Conservation (phyloP, 495 filamentous ascomycete genomes). For the Penicillium robsamsonii region DNA sequence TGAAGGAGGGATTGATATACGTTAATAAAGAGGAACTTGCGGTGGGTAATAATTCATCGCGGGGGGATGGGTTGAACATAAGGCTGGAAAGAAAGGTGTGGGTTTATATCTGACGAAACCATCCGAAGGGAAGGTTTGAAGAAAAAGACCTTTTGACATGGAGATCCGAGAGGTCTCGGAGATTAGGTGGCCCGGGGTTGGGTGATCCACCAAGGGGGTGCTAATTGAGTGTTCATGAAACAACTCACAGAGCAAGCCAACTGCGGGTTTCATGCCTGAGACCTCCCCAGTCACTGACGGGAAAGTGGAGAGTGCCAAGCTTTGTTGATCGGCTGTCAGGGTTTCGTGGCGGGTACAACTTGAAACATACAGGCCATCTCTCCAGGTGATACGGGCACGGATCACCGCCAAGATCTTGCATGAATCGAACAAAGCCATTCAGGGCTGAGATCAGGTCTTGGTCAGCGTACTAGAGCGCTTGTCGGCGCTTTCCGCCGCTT, state of each 20-base stretch:
- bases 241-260: not conserved
- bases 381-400: conserved; percentile 8
- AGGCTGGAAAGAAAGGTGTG: not conserved
- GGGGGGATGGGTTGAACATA: not conserved
- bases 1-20: not conserved
- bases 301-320: conserved; percentile 1
- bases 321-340: not conserved
- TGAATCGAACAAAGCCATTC: conserved; percentile 14
- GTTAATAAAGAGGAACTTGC: conserved; percentile 5
- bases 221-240: not conserved
- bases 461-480: conserved; percentile 17
- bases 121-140: not conserved
- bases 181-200: not conserved
- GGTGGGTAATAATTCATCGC: not conserved
- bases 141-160: not conserved
- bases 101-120: not conserved
- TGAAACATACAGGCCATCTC: conserved; percentile 1
- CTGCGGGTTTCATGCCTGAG: not conserved
- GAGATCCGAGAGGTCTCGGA: not conserved
- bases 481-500: conserved; percentile 8
- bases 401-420: conserved; percentile 9
- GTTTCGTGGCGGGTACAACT: conserved; percentile 1
- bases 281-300: not conserved
- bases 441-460: conserved; percentile 20
- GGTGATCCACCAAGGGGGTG: not conserved